A percentile compares a stretch with the other conserved stretches of the same genome.
These are phyloP conservation scores for Colletotrichum karsti DNA, from an alignment of 2,329 filamentous ascomycete species.

Conservation along the genomic window DNA sequence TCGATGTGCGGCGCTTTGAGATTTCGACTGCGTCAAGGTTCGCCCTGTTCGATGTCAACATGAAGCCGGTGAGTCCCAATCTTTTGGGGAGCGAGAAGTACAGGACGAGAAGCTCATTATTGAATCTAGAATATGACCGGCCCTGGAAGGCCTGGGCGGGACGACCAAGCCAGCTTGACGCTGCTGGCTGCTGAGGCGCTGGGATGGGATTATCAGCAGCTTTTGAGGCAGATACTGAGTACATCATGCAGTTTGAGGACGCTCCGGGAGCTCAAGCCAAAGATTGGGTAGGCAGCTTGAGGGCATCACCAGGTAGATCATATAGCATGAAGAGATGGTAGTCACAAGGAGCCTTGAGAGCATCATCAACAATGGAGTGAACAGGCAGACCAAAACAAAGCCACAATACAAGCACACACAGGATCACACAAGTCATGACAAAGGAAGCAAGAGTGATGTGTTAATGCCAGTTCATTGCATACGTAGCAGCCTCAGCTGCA, in stretches of 20 bases:
- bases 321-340: too few species aligned
- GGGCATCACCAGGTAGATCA: too few species aligned
- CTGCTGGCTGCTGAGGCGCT: constrained; percentile 49
- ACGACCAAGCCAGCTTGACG: constrained; percentile 56
- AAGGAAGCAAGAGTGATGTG: too few species aligned
- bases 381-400: too few species aligned
- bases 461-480: too few species aligned
- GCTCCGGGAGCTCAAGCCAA: neutral
- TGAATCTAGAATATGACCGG: constrained; percentile 42
- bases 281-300: too few species aligned
- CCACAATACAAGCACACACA: too few species aligned
- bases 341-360: too few species aligned
- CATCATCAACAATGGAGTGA: too few species aligned
- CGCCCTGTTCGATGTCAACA: constrained; percentile 59
- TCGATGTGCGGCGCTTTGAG: constrained; percentile 52
- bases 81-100: accelerated
- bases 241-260: neutral
- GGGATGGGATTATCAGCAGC: constrained; percentile 50
- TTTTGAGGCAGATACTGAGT: constrained; percentile 45
- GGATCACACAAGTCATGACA: too few species aligned
- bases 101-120: neutral
- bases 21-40: constrained; percentile 42
- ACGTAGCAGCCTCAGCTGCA: too few species aligned
- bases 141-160: constrained; percentile 53
- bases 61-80: constrained; percentile 53